phyloP scores from a whole-genome alignment of 768 basidiomycete species.

The Crucibulum laeve region DNA sequence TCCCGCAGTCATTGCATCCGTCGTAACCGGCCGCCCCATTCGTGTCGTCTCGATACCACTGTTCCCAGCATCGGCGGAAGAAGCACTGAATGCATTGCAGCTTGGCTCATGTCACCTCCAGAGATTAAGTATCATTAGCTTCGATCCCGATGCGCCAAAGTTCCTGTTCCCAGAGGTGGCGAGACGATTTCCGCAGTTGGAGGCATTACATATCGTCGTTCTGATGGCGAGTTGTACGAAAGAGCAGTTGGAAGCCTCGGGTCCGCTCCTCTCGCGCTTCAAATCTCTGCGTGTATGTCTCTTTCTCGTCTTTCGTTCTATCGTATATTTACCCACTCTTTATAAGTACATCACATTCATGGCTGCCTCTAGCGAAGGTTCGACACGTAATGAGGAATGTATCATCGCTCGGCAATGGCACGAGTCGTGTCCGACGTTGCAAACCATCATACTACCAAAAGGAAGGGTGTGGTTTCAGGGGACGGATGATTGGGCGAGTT shows the following conservation, averaged over 20 bases:
- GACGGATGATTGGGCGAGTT: slow-evolving; percentile 2
- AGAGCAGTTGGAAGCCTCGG: slow-evolving; percentile 38
- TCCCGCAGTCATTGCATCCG: slow-evolving; percentile 36
- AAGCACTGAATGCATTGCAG: slow-evolving; percentile 39
- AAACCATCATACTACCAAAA: slow-evolving; percentile 60
- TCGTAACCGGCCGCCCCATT: slow-evolving; percentile 46
- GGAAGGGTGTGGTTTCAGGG: slow-evolving; percentile 60
- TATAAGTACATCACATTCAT: slow-evolving; percentile 56
- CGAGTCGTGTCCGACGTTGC: slow-evolving; percentile 51
- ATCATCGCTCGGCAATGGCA: slow-evolving; percentile 54
- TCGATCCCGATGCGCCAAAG: slow-evolving; percentile 42
- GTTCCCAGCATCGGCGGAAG: slow-evolving; percentile 31
- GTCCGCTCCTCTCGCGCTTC: slow-evolving; percentile 36
- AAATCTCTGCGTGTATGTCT: slow-evolving; percentile 21
- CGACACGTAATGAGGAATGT: slow-evolving; percentile 35
- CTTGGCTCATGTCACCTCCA: slow-evolving; percentile 33
- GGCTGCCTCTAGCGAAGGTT: slow-evolving; percentile 31
- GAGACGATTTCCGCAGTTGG: slow-evolving; percentile 40
- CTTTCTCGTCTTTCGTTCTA: not conserved
- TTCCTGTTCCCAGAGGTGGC: slow-evolving; percentile 45
- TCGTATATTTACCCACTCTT: slow-evolving; percentile 5
- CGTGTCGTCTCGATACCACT: slow-evolving; percentile 49
- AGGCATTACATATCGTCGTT: slow-evolving; percentile 60
- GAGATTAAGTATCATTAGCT: slow-evolving; percentile 55
- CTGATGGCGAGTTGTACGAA: slow-evolving; percentile 43